Evolutionary conservation across 352 stramenopile genomes (phyloP), one percentile per base, ranked within the genome.

Genomic region (Pythium angustatum): DNA sequence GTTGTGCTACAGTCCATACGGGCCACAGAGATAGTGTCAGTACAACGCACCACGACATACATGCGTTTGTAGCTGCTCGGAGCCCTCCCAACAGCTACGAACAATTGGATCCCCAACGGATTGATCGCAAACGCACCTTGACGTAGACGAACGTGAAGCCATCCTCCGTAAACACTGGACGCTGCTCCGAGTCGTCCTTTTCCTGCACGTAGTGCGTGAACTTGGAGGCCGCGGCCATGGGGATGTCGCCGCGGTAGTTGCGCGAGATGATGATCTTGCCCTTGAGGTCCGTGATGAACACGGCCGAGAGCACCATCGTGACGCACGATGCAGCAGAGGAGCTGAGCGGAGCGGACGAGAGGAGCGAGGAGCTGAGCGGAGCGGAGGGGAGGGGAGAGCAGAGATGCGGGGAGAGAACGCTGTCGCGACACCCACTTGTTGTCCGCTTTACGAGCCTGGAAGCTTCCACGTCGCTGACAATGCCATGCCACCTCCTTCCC

Each of bases 261-360:
- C 98, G 90, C 66, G 92, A 98, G 76, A 99, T 99, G 62, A 99
- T 98, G 51, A 99, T 94, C 83, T 99, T 99, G 43, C 97, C 97
- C 76, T 98, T 98, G 26, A 99, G 80, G 78, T 99, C 97, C 63
- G 97, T 99, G 75, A 99, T 98, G 84, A 99, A 99, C 56, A 99
- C 91, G 24, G 97, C 97, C 48, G 96, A 99, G 58, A 98, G 93
- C 68, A 99, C 96, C 96, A 99, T 99, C 31, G 52, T 66, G 15
- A n/a, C 17, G 4, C 24, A 45, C 15, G 7, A 38, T 31, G 36
- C 0, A 59, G 10, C 22, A 36, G 52, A 22, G 36, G n/a, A 44
- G 4, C 33, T 9, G 22, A 64, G 48, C 3, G 14, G 6, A 5
- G 43, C 36, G 27, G 22, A 53, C 31, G 40, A 59, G 27, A 9